A percentile compares a stretch with the other conserved stretches of the same genome.
phyloP scores from a whole-genome alignment of 305 asterid species.

The Fraxinus albicans region DNA sequence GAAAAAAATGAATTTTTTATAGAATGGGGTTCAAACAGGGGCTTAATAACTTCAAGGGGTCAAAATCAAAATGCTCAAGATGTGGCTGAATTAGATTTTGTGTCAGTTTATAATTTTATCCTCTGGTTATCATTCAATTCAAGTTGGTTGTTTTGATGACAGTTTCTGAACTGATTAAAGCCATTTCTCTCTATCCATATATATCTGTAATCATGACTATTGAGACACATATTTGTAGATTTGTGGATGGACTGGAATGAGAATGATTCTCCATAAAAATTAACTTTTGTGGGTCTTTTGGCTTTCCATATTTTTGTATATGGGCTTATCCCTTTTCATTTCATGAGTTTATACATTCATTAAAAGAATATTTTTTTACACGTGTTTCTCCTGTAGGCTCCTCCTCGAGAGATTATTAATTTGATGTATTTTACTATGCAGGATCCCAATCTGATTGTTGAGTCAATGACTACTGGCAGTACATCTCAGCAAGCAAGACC shows the following conservation, averaged over 20 bases:
- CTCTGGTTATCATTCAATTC: neutral
- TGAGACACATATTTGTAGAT: neutral
- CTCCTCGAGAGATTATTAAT: constrained; percentile 7
- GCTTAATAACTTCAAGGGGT: neutral
- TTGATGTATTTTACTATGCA: constrained; percentile 25
- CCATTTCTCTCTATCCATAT: neutral
- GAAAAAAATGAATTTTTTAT: no score
- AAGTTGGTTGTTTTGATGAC: neutral
- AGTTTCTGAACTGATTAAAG: neutral
- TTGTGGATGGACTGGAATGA: neutral
- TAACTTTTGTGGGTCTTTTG: neutral
- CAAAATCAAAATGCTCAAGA: neutral
- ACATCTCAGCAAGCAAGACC: constrained; percentile 49
- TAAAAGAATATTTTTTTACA: neutral
- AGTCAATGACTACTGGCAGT: constrained; percentile 61
- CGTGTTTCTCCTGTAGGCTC: constrained; percentile 4
- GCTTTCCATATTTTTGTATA: constrained; percentile 12
- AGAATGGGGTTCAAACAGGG: no score
- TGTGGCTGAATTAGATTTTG: neutral
- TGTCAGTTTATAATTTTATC: neutral
- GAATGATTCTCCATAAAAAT: neutral
- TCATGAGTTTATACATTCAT: neutral
- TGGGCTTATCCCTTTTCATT: neutral
- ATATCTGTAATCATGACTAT: neutral
- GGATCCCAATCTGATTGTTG: constrained; percentile 87